Conservation (phyloP, 1,284 basidiomycete species). For the Dichomitus squalens region DNA sequence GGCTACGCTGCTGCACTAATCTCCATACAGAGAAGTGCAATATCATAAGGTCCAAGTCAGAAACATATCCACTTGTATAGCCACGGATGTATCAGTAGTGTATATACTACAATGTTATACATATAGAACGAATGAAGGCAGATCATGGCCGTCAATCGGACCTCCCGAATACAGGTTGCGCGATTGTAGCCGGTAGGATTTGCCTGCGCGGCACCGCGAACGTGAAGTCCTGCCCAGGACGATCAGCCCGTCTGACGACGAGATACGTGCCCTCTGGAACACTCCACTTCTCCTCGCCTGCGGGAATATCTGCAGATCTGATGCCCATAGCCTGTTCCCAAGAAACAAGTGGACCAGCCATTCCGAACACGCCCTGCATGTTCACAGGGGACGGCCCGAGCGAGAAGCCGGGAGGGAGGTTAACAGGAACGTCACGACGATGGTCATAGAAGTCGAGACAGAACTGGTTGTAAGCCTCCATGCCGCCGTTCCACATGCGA, state of each 20-base stretch:
- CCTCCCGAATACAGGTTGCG: not conserved
- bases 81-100: no score
- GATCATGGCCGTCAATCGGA: no score
- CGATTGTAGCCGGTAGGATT: not conserved
- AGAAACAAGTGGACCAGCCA: not conserved
- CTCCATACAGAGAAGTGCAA: no score
- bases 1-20: no score
- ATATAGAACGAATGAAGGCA: no score
- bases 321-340: not conserved
- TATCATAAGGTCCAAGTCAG: no score
- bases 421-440: not conserved
- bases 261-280: not conserved
- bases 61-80: no score
- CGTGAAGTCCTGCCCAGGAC: not conserved
- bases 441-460: slow-evolving; percentile 5
- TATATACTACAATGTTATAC: no score
- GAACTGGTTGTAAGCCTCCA: not conserved
- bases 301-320: not conserved
- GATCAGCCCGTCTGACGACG: not conserved
- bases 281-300: slow-evolving; percentile 2
- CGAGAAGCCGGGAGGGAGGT: not conserved
- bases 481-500: slow-evolving; percentile 6
- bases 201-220: not conserved
- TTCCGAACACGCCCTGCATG: no score
- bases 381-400: not conserved